Base-by-base conservation (phyloP, 2,329 filamentous ascomycete genomes). In the Lasiodiplodia gonubiensis region DNA sequence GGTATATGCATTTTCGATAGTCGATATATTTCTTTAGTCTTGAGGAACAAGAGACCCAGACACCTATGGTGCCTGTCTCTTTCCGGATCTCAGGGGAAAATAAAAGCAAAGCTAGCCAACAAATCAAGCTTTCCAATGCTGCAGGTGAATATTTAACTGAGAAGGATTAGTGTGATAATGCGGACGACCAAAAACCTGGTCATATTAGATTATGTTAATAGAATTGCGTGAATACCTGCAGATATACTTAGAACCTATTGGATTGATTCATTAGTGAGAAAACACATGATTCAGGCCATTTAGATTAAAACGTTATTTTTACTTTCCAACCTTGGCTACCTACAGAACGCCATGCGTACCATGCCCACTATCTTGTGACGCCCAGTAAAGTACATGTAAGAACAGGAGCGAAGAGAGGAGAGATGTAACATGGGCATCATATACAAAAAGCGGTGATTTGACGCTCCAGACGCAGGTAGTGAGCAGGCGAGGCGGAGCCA, bases 291-390 rank as follows among this genome's bases (percentile, higher is more conserved):
- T 30, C 42, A 30, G 7, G 21, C n/a, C 59, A 18, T 63, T 14
- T 16, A 11, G 37, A 63, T 51, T 37, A 7, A 63, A 35, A 21
- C 46, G 4, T 51, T 51, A 11, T 21, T 59, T 66, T 66, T 51
- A 66, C 64, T n/a, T 59, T 54, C 46, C 23, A 27, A 59, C 53
- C 64, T 51, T 51, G 42, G 42, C 64, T 57, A 37, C 64, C 64
- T 57, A 59, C 54, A n/a, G 42, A 66, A 67, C 55, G 65, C 65
- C 65, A 30, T 52, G 16, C 54, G 61, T 67, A 54, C 54, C 55
- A 67, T 67, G 65, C 55, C 65, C 54, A 60, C 65, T 52, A 67
- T 67, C 54, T 67, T 52, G 18, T 46, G 65, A 67, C 65, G 65
- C 65, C 65, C 55, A 27, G 16, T 57, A 67, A 60, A 60, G 46